Conservation (phyloP, 805 yeast species). For the Ogataea thermomethanolica region DNA sequence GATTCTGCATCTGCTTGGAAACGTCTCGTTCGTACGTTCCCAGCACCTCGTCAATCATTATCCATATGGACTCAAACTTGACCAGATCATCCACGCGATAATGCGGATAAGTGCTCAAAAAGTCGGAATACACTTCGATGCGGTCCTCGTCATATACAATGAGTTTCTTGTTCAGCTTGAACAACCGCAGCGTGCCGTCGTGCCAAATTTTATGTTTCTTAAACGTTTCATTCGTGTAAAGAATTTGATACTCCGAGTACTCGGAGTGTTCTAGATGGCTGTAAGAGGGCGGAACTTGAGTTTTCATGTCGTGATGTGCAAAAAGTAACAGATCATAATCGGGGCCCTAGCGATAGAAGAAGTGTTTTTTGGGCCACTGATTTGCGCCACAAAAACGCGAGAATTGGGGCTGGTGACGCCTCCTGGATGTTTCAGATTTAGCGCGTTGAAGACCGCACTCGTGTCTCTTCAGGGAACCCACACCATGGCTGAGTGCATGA, state of each 20-base stretch:
- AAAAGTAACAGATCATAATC: constrained; percentile 3
- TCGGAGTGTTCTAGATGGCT: constrained; percentile 33
- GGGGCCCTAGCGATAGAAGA: constrained; percentile 5
- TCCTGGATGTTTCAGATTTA: constrained; percentile 14
- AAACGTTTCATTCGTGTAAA: constrained; percentile 42
- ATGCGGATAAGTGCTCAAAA: constrained; percentile 26
- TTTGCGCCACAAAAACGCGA: constrained; percentile 8
- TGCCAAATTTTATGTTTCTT: constrained; percentile 51
- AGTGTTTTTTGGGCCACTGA: not conserved
- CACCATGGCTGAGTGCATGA: too few species aligned
- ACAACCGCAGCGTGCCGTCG: constrained; percentile 46
- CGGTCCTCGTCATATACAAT: constrained; percentile 38
- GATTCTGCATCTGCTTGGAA: constrained; percentile 18
- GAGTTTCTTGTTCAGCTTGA: constrained; percentile 46
- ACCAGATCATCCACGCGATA: constrained; percentile 35
- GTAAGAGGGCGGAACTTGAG: constrained; percentile 16
- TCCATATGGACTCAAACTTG: constrained; percentile 25
- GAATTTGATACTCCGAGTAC: constrained; percentile 44
- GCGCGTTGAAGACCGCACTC: constrained; percentile 2
- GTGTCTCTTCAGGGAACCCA: too few species aligned
- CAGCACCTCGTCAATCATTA: constrained; percentile 28
- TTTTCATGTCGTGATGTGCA: constrained; percentile 6
- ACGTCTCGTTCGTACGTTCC: constrained; percentile 39
- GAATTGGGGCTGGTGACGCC: constrained; percentile 7
- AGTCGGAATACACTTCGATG: constrained; percentile 27